Evolutionary conservation across 2,329 filamentous ascomycete genomes (phyloP).

Genomic region (Xylaria sp.): DNA sequence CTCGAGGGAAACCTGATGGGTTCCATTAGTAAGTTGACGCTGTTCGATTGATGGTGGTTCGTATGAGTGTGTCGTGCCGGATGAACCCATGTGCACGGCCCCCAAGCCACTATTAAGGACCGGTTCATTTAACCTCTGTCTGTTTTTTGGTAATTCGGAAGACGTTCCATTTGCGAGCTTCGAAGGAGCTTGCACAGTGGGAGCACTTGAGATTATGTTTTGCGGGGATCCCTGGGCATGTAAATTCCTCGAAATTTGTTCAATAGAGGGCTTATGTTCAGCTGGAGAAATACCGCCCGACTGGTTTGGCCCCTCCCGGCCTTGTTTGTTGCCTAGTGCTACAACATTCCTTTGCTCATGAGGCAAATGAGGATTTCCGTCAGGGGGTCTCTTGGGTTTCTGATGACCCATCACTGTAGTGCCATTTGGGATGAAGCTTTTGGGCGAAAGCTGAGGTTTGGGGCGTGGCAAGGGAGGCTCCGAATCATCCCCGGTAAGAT

Average conservation of each 20-base stretch:
- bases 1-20: neutral
- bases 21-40: constrained; percentile 14
- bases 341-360: neutral
- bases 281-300: constrained; percentile 5
- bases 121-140: constrained; percentile 14
- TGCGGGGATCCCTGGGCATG: constrained; percentile 6
- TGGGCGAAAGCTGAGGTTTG: constrained; percentile 10
- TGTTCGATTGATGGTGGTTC: neutral
- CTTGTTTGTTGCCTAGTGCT: neutral
- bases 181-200: constrained; percentile 7
- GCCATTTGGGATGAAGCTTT: constrained; percentile 19
- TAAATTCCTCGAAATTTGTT: constrained; percentile 11
- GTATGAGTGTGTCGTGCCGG: constrained; percentile 2
- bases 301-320: constrained; percentile 9
- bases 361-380: neutral
- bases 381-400: constrained; percentile 13
- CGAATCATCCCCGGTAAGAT: constrained; percentile 41
- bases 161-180: constrained; percentile 16
- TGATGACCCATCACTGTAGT: constrained; percentile 1
- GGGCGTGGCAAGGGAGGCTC: constrained; percentile 13
- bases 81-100: constrained; percentile 8
- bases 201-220: neutral
- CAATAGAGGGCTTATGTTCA: constrained; percentile 1
- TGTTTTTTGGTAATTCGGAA: constrained; percentile 6
- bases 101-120: neutral